phyloP scores from a whole-genome alignment of 441 rosid species.

The Breynia disticha region DNA sequence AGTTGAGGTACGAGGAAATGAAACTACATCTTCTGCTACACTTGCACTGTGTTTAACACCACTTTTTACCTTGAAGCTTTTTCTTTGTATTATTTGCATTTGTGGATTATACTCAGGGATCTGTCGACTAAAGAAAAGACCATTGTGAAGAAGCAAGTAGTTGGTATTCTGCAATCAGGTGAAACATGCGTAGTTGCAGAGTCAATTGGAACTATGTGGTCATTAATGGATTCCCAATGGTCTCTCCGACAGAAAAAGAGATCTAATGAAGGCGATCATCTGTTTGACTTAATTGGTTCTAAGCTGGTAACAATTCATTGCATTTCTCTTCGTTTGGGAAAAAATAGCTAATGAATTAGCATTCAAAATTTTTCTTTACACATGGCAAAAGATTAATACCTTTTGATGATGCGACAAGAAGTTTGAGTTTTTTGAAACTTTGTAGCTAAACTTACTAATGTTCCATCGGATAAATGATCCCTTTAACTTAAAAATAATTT shows the following conservation, averaged over 20 bases:
- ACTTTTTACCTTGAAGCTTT: neutral
- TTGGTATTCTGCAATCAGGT: constrained; percentile 32
- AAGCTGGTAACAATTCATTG: constrained; percentile 35
- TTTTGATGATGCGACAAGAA: neutral
- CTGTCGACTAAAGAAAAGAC: constrained; percentile 19
- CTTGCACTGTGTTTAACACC: too few species aligned
- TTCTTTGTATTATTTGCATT: constrained; percentile 6
- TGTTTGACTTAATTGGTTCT: constrained; percentile 48
- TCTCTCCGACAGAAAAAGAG: constrained; percentile 31
- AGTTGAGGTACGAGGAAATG: constrained; percentile 76
- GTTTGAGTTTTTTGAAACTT: constrained; percentile 2
- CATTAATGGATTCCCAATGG: constrained; percentile 56
- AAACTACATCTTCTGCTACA: constrained; percentile 2
- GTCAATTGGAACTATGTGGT: constrained; percentile 44
- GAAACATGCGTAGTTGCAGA: constrained; percentile 53
- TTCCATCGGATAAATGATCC: too few species aligned
- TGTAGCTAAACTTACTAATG: too few species aligned
- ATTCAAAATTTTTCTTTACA: neutral
- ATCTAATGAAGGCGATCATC: constrained; percentile 19
- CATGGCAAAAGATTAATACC: neutral
- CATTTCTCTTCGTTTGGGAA: neutral
- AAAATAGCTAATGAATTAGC: neutral
- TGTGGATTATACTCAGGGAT: constrained; percentile 23
- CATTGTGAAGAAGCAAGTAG: constrained; percentile 37
- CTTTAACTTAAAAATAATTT: too few species aligned